Base-by-base conservation (phyloP, 2,329 filamentous ascomycete genomes). In the Thelonectria discophora region DNA sequence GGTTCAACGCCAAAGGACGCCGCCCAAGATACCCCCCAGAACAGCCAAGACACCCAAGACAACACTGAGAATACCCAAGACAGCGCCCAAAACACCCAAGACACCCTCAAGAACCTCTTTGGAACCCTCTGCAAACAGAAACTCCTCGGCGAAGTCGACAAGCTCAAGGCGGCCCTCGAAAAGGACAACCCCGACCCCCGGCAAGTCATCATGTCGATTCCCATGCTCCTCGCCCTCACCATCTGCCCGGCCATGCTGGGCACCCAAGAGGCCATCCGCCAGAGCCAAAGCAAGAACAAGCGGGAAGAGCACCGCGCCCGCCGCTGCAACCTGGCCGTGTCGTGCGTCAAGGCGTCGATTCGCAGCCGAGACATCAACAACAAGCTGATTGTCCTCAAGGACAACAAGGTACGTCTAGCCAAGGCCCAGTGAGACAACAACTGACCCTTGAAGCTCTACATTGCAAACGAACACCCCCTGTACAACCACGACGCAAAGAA, bases 241-340 rank as follows among this genome's bases (percentile, higher is more conserved):
- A 59, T 74, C 50, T 71, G 70, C 60, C 72, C 72, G 32, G 77
- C 80, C 20, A 79, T 82, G 58, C 75, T 80, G 59, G 81, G 80
- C 60, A 76, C 79, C 0, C 77, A 79, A 18, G 81, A 83, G 68
- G 80, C 79, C 15, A 81, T 83, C 59, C 74, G 79, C 45, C 77
- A 80, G 39, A 80, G 80, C 9, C 81, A 82, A 68, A 74, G 77
- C n/a, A 80, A 80, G 63, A 73, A 76, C 4, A 78, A 77, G 43
- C 76, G 76, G 45, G 80, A 83, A 64, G 81, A 83, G 60, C 81
- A 83, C 64, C 77, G 81, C 54, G 78, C 75, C 63, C 75, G 80
- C 51, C 81, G 81, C 63, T 81, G 81, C 64, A 82, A 83, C 56
- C 75, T 83, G 39, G 70, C 80, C 30, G 77, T 82, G 3, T 79